Conservation (phyloP, 139 green algal species). For the Astrephomene gubernaculifera region DNA sequence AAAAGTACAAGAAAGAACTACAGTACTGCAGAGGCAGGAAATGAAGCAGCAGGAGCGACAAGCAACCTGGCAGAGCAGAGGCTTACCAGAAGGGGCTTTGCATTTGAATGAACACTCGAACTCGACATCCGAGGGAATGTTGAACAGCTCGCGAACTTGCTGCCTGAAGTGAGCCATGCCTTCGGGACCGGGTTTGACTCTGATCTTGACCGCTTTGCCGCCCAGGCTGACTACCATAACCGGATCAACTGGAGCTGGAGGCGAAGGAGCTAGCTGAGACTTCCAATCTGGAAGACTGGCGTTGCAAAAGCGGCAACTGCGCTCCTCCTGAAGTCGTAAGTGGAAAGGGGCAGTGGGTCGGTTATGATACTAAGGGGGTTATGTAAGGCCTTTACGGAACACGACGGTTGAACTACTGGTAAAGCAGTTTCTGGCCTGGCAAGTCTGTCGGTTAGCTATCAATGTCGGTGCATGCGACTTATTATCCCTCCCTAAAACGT, state of each 20-base stretch:
- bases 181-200: constrained; percentile 52
- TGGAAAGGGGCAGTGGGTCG: neutral
- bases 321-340: constrained; percentile 47
- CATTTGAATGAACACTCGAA: constrained; percentile 55
- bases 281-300: constrained; percentile 63
- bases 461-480: no score
- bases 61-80: no score
- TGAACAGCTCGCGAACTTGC: constrained; percentile 53
- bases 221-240: constrained; percentile 62
- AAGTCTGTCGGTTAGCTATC: no score
- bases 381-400: no score
- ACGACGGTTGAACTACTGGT: no score
- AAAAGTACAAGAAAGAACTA: no score
- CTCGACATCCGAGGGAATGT: constrained; percentile 50
- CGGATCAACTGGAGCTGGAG: constrained; percentile 18
- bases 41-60: no score
- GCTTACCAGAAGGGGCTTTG: constrained; percentile 41
- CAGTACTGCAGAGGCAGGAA: no score
- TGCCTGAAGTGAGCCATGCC: constrained; percentile 50
- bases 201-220: constrained; percentile 39
- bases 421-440: no score
- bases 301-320: constrained; percentile 61
- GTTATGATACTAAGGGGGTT: no score
- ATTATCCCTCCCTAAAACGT: no score
- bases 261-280: constrained; percentile 8